Evolutionary conservation across 768 basidiomycete species (phyloP).

Genomic region (Leccinum boreale): DNA sequence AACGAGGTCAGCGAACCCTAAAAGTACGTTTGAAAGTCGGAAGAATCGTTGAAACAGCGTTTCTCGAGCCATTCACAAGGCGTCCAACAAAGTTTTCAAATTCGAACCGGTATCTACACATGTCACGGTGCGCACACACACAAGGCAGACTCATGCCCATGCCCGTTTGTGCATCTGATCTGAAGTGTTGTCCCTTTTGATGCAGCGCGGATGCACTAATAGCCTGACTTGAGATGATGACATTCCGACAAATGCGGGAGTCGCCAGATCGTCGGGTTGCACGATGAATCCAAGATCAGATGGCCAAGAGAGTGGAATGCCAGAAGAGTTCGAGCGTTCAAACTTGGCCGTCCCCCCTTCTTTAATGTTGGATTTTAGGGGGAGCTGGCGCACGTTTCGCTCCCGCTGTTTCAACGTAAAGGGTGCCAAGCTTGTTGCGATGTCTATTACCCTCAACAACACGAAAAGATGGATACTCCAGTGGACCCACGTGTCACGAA

Average conservation of each 20-base stretch:
- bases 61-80: neutral
- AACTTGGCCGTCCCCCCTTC: neutral
- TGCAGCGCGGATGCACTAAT: neutral
- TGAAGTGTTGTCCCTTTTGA: neutral
- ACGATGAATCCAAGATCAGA: conserved; percentile 1
- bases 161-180: neutral
- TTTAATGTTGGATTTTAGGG: neutral
- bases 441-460: neutral
- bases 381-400: neutral
- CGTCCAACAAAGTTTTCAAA: neutral
- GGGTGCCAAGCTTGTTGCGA: neutral
- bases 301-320: conserved; percentile 1
- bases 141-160: neutral
- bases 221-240: neutral
- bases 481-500: neutral
- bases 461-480: neutral
- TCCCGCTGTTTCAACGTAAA: neutral
- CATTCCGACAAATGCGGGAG: neutral
- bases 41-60: neutral
- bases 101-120: neutral
- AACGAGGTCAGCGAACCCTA: conserved; percentile 1
- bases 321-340: neutral
- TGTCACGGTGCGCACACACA: neutral
- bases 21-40: conserved; percentile 11
- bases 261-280: neutral